Evolutionary conservation across 140 eudicot species (phyloP).

Genomic region (Stevia rebaudiana): DNA sequence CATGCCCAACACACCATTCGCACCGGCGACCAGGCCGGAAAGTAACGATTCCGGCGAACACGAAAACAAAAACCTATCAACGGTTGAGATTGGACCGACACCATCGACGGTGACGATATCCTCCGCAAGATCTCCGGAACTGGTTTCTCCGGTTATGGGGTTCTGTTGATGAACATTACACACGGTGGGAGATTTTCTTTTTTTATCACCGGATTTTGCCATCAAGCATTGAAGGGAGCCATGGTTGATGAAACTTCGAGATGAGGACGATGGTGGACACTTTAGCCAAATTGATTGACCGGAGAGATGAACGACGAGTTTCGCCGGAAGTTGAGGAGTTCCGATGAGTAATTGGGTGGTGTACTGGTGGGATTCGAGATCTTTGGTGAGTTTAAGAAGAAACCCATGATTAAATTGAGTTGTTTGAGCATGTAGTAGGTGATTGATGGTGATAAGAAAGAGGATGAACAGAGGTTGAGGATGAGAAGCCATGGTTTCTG

Average conservation of each 20-base stretch:
- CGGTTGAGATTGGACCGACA: constrained; percentile 12
- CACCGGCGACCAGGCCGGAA: constrained; percentile 40
- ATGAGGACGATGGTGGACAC: constrained; percentile 27
- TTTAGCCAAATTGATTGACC: constrained; percentile 46
- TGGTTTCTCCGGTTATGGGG: constrained; percentile 31
- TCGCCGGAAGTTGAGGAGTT: constrained; percentile 24
- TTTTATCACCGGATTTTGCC: constrained; percentile 29
- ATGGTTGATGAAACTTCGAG: constrained; percentile 27
- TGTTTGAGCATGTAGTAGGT: constrained; percentile 15
- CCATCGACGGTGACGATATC: constrained; percentile 19
- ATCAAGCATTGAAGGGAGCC: constrained; percentile 45
- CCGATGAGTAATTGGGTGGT: constrained; percentile 48
- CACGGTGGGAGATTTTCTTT: background rate
- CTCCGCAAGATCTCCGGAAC: constrained; percentile 36
- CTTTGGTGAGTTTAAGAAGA: constrained; percentile 47
- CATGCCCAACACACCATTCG: constrained; percentile 63
- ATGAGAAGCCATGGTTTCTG: constrained; percentile 31
- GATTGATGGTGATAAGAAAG: constrained; percentile 8
- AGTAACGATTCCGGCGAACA: constrained; percentile 42
- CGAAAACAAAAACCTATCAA: constrained; percentile 34
- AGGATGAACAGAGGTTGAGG: constrained; percentile 10
- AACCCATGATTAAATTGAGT: constrained; percentile 32
- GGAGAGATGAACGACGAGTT: constrained; percentile 56
- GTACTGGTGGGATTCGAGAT: constrained; percentile 49
- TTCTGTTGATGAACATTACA: constrained; percentile 40